phyloP scores from a whole-genome alignment of 805 yeast genomes.

The Metschnikowia similis region DNA sequence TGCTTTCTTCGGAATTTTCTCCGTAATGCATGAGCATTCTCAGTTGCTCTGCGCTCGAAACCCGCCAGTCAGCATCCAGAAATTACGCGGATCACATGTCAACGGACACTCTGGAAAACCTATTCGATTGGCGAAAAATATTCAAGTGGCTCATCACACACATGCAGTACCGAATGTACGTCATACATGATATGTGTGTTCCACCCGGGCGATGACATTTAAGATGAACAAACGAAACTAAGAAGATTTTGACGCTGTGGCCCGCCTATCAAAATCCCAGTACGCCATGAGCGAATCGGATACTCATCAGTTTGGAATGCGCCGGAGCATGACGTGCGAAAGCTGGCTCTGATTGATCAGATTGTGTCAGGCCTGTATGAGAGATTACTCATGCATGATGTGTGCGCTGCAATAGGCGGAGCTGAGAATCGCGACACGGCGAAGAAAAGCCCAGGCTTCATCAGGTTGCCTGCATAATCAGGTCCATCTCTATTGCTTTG shows the following conservation, averaged over 20 bases:
- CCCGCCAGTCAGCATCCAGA: background rate
- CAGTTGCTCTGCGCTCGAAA: background rate
- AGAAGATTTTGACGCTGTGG: background rate
- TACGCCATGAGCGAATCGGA: no score
- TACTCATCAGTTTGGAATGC: background rate
- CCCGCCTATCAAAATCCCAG: background rate
- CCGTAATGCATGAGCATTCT: background rate
- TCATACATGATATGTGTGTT: background rate
- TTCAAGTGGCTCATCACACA: background rate
- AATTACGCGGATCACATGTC: background rate
- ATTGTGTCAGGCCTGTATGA: slow-evolving; percentile 1
- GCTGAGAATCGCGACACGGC: background rate
- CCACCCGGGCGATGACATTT: background rate
- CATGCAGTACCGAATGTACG: background rate
- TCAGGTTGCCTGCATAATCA: slow-evolving; percentile 1
- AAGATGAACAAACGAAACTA: background rate
- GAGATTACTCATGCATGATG: background rate
- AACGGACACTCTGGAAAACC: background rate
- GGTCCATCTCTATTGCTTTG: background rate
- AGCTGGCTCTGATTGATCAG: background rate
- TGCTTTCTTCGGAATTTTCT: background rate
- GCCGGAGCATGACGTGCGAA: background rate
- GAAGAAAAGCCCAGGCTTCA: background rate
- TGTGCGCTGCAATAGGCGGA: background rate
- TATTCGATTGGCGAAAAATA: background rate